Evolutionary conservation across 2,329 filamentous ascomycete genomes (phyloP), one percentile per base, ranked within the genome.

Genomic region (Parascedosporium putredinis): DNA sequence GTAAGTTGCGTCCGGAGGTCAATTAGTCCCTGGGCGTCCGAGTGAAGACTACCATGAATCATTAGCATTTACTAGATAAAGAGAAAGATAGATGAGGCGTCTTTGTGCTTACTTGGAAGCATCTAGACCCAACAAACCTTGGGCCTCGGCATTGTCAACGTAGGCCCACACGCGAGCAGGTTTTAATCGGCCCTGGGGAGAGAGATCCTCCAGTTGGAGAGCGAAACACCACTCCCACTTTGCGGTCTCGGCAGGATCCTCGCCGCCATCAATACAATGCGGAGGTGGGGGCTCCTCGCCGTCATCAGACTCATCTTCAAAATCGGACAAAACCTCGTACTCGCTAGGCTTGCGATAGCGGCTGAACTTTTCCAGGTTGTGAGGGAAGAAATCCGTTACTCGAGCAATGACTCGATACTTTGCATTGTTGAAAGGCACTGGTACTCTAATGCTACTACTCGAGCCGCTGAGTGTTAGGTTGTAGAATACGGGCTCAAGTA

Each of bases 171-270:
- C 62, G 4, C 67, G 60, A 27, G 67, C 62, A 14, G 50, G 48
- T 6, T 48, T 51, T n/a, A 44, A 45, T 6, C 22, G 24, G 3
- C 45, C 20, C 9, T 38, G 38, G n/a, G 45, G 24, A 8, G 49
- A 40, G 0, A 77, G 81, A 55, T 90, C 86, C 64, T 95, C 86
- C 1, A 96, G 76, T 10, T 85, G 72, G 22, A 97, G 72, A 20
- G 78, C 79, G 64, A 96, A 96, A 12, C 78, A 76, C 90, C 90
- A 96, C 63, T 93, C 81, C 86, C 88, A 95, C 55, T 33, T 55
- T 58, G 1, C 53, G 2, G 51, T 58, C 43, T 52, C 55, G 12
- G 47, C 34, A 5, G 62, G 59, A 18, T 59, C 57, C 14, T 44
- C 20, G n/a, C 55, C 57, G 6, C 63, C 62, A 44, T 64, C 54